phyloP scores from a whole-genome alignment of 352 stramenopile genomes.

The Phytophthora chlamydospora region DNA sequence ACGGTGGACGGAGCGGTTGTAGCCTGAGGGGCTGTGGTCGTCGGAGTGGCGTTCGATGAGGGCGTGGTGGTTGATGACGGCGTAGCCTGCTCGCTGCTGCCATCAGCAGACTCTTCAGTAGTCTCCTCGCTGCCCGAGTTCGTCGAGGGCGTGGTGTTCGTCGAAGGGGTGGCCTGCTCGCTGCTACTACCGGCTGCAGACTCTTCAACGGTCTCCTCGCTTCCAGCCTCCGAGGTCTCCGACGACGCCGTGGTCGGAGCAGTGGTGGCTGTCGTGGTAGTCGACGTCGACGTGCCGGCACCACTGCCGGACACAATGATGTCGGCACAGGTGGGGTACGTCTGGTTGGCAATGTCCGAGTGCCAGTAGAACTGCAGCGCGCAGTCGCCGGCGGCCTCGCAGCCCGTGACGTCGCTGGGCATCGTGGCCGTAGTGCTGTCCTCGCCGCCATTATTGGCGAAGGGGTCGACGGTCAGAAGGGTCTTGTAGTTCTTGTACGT shows the following conservation, averaged over 20 bases:
- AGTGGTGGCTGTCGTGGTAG: conserved; percentile 17
- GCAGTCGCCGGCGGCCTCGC: conserved; percentile 36
- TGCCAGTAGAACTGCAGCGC: conserved; percentile 41
- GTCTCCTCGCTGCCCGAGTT: too few relatives aligned
- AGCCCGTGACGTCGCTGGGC: conserved; percentile 39
- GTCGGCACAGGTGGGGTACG: conserved; percentile 37
- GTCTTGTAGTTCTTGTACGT: conserved; percentile 48
- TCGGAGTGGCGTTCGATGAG: conserved; percentile 5
- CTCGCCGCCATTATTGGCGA: conserved; percentile 36
- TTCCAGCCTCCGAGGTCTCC: conserved; percentile 5
- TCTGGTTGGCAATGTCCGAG: conserved; percentile 36
- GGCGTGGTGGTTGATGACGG: conserved; percentile 17
- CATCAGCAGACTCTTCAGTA: too few relatives aligned
- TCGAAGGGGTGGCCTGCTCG: neutral
- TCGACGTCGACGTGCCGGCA: conserved; percentile 9
- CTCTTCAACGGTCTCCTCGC: neutral
- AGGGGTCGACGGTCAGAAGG: conserved; percentile 39
- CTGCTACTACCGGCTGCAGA: conserved; percentile 18
- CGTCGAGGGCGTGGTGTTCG: neutral
- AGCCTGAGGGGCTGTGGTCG: conserved; percentile 10
- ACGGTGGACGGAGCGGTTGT: conserved; percentile 11
- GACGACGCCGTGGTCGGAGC: conserved; percentile 8
- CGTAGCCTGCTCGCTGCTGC: neutral
- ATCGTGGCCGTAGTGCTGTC: conserved; percentile 39
- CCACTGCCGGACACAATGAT: conserved; percentile 32